Evolutionary conservation across 495 filamentous ascomycete species (phyloP).

Genomic region (Penicillium tannophilum): DNA sequence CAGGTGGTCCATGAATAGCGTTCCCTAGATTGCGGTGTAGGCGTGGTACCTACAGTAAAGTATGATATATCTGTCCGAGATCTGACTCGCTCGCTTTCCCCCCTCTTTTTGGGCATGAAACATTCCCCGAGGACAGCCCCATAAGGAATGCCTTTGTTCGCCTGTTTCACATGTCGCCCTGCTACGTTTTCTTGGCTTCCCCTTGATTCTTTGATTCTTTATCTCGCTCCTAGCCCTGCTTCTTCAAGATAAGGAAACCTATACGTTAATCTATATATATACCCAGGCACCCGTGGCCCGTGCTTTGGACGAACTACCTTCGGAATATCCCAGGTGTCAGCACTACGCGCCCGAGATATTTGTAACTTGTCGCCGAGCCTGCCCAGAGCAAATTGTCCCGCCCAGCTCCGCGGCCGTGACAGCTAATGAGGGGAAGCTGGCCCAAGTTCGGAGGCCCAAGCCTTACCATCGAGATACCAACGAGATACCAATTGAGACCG

Average conservation of each 20-base stretch:
- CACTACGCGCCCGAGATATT: too few species aligned
- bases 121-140: neutral
- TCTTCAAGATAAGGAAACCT: too few species aligned
- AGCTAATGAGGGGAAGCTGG: neutral
- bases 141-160: constrained; percentile 12
- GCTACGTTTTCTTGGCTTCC: neutral
- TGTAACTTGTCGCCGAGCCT: too few species aligned
- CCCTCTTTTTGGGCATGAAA: constrained; percentile 5
- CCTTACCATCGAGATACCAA: constrained; percentile 5
- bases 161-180: constrained; percentile 9
- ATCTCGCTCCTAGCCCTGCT: neutral
- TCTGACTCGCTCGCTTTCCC: neutral
- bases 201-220: neutral
- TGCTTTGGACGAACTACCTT: too few species aligned
- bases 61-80: constrained; percentile 4
- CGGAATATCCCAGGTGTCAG: too few species aligned
- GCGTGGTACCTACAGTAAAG: neutral
- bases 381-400: too few species aligned
- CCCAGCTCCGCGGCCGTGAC: too few species aligned
- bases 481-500: constrained; percentile 3
- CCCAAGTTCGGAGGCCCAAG: constrained; percentile 7
- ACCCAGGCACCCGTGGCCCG: too few species aligned
- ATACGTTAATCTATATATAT: too few species aligned
- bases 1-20: neutral
- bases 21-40: constrained; percentile 12